Conservation (phyloP, 129 eudicot genomes). For the Sambucus nigra region DNA sequence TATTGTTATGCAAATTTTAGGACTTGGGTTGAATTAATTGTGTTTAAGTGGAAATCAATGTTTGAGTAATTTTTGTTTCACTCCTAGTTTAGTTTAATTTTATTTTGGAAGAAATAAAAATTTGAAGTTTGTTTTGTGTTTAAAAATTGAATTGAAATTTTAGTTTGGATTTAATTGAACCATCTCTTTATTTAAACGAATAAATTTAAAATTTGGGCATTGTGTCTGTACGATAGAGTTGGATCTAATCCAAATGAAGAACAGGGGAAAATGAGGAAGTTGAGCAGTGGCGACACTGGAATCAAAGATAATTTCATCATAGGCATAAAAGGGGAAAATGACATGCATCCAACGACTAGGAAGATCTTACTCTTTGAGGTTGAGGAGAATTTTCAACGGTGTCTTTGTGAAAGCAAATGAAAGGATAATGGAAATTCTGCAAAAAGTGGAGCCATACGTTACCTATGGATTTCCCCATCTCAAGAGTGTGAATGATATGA, state of each 20-base stretch:
- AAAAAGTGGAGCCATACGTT: slow-evolving; percentile 76
- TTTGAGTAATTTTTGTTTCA: no score
- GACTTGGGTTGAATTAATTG: no score
- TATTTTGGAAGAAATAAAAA: no score
- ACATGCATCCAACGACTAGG: slow-evolving; percentile 67
- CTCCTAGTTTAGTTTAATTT: no score
- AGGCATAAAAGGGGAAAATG: slow-evolving; percentile 76
- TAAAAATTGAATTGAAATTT: no score
- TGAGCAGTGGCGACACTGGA: slow-evolving; percentile 21
- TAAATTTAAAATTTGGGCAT: no score
- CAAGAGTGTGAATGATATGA: slow-evolving; percentile 73
- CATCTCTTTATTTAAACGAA: no score
- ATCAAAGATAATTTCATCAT: slow-evolving; percentile 65
- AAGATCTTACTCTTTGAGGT: slow-evolving; percentile 62
- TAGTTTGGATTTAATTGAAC: no score
- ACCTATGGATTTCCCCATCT: slow-evolving; percentile 83
- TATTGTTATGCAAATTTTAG: no score
- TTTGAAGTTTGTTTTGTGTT: no score
- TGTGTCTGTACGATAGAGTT: no score
- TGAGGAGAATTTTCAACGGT: slow-evolving; percentile 57
- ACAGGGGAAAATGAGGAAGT: slow-evolving; percentile 38
- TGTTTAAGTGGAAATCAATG: no score
- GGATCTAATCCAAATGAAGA: slow-evolving; percentile 77
- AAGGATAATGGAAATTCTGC: slow-evolving; percentile 45
- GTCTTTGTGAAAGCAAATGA: slow-evolving; percentile 75